Percentiles rank a stretch among this genome's conserved stretches.
These are phyloP conservation scores for Blastocystis hominis DNA, from an alignment of 352 stramenopile genomes.

Conservation along the genomic window DNA sequence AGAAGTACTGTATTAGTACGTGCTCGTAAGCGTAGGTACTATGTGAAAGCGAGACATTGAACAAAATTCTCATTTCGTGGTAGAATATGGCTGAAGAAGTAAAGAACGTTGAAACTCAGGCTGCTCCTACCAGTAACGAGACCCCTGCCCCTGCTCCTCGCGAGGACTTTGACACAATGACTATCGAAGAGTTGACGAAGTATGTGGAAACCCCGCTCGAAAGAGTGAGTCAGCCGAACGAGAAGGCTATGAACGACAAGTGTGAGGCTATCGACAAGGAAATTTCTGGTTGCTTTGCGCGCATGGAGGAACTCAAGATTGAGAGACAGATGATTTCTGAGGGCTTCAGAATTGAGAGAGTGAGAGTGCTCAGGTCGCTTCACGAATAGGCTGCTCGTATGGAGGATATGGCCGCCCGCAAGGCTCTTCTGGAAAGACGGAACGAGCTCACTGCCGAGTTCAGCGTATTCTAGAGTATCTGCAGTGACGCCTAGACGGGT, in stretches of 20 bases:
- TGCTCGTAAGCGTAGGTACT: neutral
- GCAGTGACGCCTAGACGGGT: neutral
- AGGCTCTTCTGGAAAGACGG: constrained; percentile 7
- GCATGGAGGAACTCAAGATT: constrained; percentile 37
- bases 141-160: neutral
- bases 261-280: neutral
- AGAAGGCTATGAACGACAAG: constrained; percentile 26
- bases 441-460: constrained; percentile 9
- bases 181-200: constrained; percentile 30
- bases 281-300: neutral
- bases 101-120: neutral
- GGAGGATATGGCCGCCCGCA: neutral
- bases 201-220: neutral
- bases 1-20: neutral
- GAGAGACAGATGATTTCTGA: constrained; percentile 11
- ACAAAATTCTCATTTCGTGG: neutral
- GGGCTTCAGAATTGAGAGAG: constrained; percentile 16
- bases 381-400: neutral
- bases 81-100: constrained; percentile 44
- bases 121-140: neutral
- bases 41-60: neutral
- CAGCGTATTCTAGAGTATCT: neutral
- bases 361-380: neutral
- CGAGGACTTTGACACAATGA: constrained; percentile 25
- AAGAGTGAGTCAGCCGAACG: neutral